phyloP scores from a whole-genome alignment of 208 protist genomes.

The Polymyxa betae region DNA sequence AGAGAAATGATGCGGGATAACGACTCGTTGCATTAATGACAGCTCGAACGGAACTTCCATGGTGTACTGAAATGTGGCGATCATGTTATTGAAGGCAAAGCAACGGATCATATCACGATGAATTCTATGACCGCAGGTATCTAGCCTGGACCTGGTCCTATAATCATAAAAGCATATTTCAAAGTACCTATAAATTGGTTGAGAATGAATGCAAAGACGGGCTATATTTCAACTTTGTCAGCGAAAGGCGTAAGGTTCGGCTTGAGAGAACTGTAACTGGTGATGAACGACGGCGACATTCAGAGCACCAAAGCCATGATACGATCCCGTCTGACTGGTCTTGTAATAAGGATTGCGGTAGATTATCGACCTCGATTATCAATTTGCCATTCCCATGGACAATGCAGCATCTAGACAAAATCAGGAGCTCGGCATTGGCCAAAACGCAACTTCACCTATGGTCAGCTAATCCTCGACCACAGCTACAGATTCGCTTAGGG shows the following conservation, averaged over 20 bases:
- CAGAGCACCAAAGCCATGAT: conserved; percentile 2
- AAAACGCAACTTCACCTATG: background rate
- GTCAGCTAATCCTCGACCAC: background rate
- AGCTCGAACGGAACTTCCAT: background rate
- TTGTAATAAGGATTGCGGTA: conserved; percentile 21
- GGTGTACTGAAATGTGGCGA: background rate
- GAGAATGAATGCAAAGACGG: background rate
- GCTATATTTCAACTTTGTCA: background rate
- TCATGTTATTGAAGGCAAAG: background rate
- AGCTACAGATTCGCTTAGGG: background rate
- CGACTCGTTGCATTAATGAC: background rate
- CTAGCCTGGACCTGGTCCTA: background rate
- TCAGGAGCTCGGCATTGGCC: background rate
- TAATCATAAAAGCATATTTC: conserved; percentile 49
- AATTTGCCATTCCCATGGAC: conserved; percentile 39
- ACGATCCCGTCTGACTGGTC: background rate
- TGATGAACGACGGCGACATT: background rate
- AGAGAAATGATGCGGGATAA: background rate
- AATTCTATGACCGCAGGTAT: background rate
- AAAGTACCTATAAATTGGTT: background rate
- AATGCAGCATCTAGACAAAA: background rate
- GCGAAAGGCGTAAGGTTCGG: background rate
- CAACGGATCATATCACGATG: conserved; percentile 52
- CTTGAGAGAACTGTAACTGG: background rate
- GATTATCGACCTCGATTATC: conserved; percentile 8